These are phyloP conservation scores for Carex kokanica DNA, from an alignment of 176 grass and related monocot genomes.

Conservation along the genomic window DNA sequence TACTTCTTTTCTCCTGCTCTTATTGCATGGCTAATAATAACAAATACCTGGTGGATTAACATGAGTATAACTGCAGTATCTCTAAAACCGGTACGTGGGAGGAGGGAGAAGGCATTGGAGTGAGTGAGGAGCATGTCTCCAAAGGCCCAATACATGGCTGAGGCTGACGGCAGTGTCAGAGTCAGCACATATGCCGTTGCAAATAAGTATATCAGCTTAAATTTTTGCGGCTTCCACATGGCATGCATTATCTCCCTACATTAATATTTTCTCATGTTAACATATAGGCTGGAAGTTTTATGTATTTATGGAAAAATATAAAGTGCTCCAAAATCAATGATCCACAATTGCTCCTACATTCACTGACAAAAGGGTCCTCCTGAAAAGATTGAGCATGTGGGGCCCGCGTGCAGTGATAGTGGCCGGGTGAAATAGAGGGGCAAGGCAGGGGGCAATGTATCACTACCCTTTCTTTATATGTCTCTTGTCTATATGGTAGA, in stretches of 20 bases:
- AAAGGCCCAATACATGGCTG: constrained; percentile 96
- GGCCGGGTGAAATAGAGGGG: too few species aligned
- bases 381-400: too few species aligned
- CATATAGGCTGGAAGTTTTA: not conserved
- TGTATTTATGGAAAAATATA: not conserved
- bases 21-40: not conserved
- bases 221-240: constrained; percentile 98
- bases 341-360: too few species aligned
- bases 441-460: too few species aligned
- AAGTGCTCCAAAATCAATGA: too few species aligned
- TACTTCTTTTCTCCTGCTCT: not conserved
- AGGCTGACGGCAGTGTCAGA: constrained; percentile 76
- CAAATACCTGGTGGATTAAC: constrained; percentile 66
- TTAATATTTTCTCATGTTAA: not conserved
- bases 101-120: constrained; percentile 92
- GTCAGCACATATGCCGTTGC: constrained; percentile 84
- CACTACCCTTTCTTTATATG: too few species aligned
- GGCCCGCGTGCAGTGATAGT: too few species aligned
- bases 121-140: constrained; percentile 83
- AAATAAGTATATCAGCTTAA: constrained; percentile 82
- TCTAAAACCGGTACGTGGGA: constrained; percentile 64
- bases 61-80: constrained; percentile 78
- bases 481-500: too few species aligned
- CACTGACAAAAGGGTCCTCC: too few species aligned
- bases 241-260: constrained; percentile 99